Percentiles rank a stretch among this genome's conserved stretches.
Conservation (phyloP, 192 early-diverging fungal species). For the Coemansia sp. region DNA sequence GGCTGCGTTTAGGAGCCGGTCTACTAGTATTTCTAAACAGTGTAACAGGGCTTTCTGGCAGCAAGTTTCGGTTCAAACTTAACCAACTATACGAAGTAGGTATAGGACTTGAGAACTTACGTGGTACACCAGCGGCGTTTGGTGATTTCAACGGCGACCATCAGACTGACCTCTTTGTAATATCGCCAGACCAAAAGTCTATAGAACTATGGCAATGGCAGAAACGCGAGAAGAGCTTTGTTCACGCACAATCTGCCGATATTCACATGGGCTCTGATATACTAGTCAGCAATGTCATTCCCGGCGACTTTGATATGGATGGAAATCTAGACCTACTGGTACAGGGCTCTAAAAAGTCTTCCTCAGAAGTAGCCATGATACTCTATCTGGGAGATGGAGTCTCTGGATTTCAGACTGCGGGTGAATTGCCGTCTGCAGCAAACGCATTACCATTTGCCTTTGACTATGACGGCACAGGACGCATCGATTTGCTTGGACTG, state of each 20-base stretch:
- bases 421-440: conserved; percentile 14
- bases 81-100: conserved; percentile 63
- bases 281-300: conserved; percentile 71
- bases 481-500: conserved; percentile 18
- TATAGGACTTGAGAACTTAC: conserved; percentile 62
- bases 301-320: conserved; percentile 89
- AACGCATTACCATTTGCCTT: conserved; percentile 36
- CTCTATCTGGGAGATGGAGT: conserved; percentile 73
- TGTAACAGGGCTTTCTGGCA: conserved; percentile 21
- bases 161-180: conserved; percentile 79
- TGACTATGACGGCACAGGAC: conserved; percentile 29
- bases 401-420: conserved; percentile 57
- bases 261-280: conserved; percentile 45
- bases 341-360: conserved; percentile 58
- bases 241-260: conserved; percentile 50
- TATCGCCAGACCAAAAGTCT: conserved; percentile 64
- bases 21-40: neutral
- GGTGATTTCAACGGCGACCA: conserved; percentile 86
- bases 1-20: neutral
- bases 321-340: conserved; percentile 82
- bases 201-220: conserved; percentile 74
- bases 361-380: conserved; percentile 60
- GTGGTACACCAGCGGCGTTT: conserved; percentile 79
- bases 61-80: conserved; percentile 50
- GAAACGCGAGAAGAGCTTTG: conserved; percentile 52